Percentiles rank a stretch among this genome's conserved stretches.
These are phyloP conservation scores for Trichophaea hybrida DNA, from an alignment of 2,329 filamentous ascomycete genomes.

Conservation along the genomic window DNA sequence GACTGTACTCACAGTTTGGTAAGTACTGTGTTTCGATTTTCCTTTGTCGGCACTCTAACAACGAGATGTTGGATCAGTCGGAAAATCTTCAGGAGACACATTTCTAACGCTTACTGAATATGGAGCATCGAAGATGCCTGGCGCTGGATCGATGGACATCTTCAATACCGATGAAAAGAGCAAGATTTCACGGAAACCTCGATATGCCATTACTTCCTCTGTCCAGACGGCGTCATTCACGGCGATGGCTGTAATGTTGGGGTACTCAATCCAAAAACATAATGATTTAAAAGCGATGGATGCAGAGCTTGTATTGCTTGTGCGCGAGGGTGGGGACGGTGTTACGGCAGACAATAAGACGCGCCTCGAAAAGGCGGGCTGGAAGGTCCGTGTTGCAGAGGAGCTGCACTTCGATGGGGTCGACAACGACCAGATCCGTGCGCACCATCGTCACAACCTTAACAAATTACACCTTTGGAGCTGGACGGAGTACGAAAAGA, in stretches of 20 bases:
- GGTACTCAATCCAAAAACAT: constrained; percentile 28
- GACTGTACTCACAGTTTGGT: constrained; percentile 15
- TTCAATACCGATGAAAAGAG: constrained; percentile 9
- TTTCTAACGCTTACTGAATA: constrained; percentile 8
- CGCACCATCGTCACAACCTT: constrained; percentile 27
- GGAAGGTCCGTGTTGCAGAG: constrained; percentile 26
- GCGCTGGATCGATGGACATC: not conserved
- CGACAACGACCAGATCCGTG: constrained; percentile 25
- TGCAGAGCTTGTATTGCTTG: constrained; percentile 26
- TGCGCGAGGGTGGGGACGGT: constrained; percentile 23
- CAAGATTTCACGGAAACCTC: constrained; percentile 19
- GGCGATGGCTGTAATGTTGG: constrained; percentile 26
- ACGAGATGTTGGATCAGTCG: not conserved
- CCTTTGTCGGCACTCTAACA: not conserved
- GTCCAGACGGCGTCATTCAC: constrained; percentile 27
- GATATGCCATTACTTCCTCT: constrained; percentile 26
- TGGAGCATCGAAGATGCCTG: not conserved
- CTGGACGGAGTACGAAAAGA: constrained; percentile 29
- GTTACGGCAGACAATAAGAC: constrained; percentile 26
- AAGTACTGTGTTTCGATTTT: not conserved
- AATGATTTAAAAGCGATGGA: constrained; percentile 27
- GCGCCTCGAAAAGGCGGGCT: constrained; percentile 25
- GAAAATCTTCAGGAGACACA: constrained; percentile 5
- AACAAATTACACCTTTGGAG: constrained; percentile 28
- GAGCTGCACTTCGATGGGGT: constrained; percentile 26